Base-by-base conservation (phyloP, 257 asterid genomes). In the Fraxinus cuspidata region DNA sequence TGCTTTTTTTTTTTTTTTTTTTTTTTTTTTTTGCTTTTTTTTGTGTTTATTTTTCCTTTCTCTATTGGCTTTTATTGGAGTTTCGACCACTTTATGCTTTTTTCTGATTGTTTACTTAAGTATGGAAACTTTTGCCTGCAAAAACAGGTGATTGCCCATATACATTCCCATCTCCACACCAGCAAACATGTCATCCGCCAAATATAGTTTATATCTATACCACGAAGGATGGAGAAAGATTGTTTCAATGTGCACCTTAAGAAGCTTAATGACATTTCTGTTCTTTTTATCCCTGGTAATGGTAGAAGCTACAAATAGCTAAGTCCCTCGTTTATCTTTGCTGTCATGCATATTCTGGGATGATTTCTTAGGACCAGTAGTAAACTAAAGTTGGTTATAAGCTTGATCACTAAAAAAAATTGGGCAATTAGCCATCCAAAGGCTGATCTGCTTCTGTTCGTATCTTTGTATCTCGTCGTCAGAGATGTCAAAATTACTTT, bases 241-340 rank as follows among this genome's bases (percentile, higher is more conserved):
- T 79, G 98, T 84, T 93, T 87, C 78, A 63, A 78, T 23, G 95
- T 92, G 73, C 97, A 86, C 75, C 83, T 95, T 64, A 95, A 85
- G 83, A 86, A 87, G 73, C 94, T 92, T 77, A 87, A 83, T 70
- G 98, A 97, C 7, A 88, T 89, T 80, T 98, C 98, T 73, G 89
- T 95, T 85, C 97, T 95, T 76, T 93, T 93, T 69, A 90, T 95
- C 76, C 99, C 99, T 73, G 99, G 99, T 58, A 95, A 95, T 78
- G 94, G 99, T 56, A 98, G 99, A 77, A 95, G 99, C 92, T 92
- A 91, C 92, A 95, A 93, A 83, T 98, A 95, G 99, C 98, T 83
- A 83, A 89, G 90, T 77, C 56, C 63, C 75, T 78, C 25, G 13
- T 34, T 74, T 44, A 23, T 81, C 21, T 72, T 13, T 75, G 56